Conservation (phyloP, 208 protist species). For the Trichomonas vaginalis region DNA sequence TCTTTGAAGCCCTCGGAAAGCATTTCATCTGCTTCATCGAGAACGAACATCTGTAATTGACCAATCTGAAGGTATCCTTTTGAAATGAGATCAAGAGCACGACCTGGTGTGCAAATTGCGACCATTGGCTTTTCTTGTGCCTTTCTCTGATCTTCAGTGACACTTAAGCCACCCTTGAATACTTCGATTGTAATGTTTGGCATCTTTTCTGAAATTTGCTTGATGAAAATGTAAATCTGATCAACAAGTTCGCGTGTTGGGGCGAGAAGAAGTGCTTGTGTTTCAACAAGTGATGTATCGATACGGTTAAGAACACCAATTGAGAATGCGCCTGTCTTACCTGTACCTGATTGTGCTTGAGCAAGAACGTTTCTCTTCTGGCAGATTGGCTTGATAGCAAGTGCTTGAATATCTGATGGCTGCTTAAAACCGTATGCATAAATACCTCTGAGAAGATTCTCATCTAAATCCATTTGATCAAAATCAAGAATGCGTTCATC, state of each 20-base stretch:
- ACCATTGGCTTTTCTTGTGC: conserved; percentile 83
- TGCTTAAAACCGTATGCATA: conserved; percentile 71
- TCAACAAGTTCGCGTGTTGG: conserved; percentile 87
- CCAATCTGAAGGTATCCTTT: conserved; percentile 61
- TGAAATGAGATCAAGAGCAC: conserved; percentile 83
- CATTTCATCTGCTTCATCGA: conserved; percentile 99
- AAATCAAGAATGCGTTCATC: conserved; percentile 35
- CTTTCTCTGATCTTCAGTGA: conserved; percentile 87
- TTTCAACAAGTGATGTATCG: conserved; percentile 51
- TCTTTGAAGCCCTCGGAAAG: conserved; percentile 85
- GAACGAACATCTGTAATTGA: conserved; percentile 67
- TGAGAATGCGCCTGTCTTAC: conserved; percentile 94
- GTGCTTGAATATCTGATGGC: conserved; percentile 91
- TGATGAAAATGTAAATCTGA: conserved; percentile 74
- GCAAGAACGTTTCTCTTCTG: conserved; percentile 75
- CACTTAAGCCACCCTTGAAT: conserved; percentile 70
- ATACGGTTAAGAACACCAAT: conserved; percentile 53
- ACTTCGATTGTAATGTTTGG: conserved; percentile 30
- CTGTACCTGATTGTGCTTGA: conserved; percentile 77
- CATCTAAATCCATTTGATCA: conserved; percentile 44
- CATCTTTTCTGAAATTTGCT: background rate
- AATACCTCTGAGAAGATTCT: conserved; percentile 45
- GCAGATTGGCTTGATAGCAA: conserved; percentile 83
- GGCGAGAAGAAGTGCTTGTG: conserved; percentile 81
- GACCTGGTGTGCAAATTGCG: conserved; percentile 93